Evolutionary conservation across 768 basidiomycete genomes (phyloP).

Genomic region (Termitomyces sp.): DNA sequence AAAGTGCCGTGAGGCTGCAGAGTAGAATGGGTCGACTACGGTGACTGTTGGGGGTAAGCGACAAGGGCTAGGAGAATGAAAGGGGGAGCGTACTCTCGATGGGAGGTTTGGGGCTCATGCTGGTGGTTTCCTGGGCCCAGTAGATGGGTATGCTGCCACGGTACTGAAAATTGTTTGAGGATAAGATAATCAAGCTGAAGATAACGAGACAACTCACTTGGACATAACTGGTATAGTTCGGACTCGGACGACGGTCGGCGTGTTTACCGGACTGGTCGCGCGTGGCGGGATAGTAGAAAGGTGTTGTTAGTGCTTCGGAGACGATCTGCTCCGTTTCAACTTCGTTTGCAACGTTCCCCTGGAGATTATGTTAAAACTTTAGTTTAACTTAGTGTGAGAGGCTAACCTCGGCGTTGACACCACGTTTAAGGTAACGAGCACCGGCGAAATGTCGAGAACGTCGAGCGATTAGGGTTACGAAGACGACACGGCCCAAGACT

Average conservation of each 20-base stretch:
- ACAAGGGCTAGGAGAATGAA: background rate
- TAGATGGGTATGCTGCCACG: constrained; percentile 94
- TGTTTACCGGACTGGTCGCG: constrained; percentile 25
- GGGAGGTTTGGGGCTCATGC: constrained; percentile 90
- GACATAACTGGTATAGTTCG: constrained; percentile 93
- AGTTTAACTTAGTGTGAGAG: background rate
- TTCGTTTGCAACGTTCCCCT: constrained; percentile 99
- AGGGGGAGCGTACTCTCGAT: constrained; percentile 77
- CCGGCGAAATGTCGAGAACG: constrained; percentile 95
- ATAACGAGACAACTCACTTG: constrained; percentile 46
- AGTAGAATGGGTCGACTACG: constrained; percentile 92
- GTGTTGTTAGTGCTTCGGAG: constrained; percentile 82
- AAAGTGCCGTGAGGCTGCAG: constrained; percentile 90
- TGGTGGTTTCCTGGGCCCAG: constrained; percentile 93
- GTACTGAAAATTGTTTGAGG: constrained; percentile 47
- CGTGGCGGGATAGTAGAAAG: constrained; percentile 74
- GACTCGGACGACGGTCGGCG: constrained; percentile 57
- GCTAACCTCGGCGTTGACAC: constrained; percentile 86
- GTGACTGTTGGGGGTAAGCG: constrained; percentile 53
- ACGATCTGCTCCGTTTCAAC: constrained; percentile 99
- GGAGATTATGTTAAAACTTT: background rate
- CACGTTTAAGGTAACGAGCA: constrained; percentile 89
- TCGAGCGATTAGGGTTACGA: constrained; percentile 92
- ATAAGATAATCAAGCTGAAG: background rate
- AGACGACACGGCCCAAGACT: constrained; percentile 85